These are phyloP conservation scores for Phialophora chinensis DNA, from an alignment of 2,329 filamentous ascomycete genomes.

Conservation along the genomic window DNA sequence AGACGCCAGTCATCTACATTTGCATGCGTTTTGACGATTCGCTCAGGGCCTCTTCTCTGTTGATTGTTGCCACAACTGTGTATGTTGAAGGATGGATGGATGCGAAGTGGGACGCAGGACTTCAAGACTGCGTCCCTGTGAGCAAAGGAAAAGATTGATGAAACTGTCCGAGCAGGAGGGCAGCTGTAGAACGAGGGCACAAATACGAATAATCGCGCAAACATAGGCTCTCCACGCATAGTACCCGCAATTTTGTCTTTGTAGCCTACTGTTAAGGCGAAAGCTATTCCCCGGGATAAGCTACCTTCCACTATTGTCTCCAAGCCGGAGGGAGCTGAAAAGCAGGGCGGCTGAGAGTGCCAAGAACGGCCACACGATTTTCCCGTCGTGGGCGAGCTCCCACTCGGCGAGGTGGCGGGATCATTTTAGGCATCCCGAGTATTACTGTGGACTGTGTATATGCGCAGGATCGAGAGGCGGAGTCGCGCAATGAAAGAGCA, in stretches of 20 bases:
- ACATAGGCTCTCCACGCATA: background rate
- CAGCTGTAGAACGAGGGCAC: background rate
- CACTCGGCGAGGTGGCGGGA: too few species aligned
- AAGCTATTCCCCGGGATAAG: background rate
- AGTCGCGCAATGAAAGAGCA: too few species aligned
- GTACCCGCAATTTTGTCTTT: background rate
- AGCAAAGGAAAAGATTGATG: background rate
- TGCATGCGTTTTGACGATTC: background rate
- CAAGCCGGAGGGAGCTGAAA: background rate
- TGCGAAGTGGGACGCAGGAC: background rate
- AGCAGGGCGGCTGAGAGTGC: background rate
- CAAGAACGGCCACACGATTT: background rate
- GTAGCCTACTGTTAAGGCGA: background rate
- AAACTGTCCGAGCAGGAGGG: background rate
- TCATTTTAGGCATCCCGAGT: too few species aligned
- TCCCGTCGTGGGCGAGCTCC: too few species aligned
- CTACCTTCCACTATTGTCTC: background rate
- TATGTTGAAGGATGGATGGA: background rate
- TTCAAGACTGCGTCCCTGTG: background rate
- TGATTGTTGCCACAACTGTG: background rate
- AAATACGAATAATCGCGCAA: background rate
- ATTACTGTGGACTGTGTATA: too few species aligned
- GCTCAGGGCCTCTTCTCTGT: background rate
- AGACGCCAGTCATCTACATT: background rate
- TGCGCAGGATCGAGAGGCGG: too few species aligned